These are phyloP conservation scores for Croton laevigatus DNA, from an alignment of 441 rosid genomes.

Conservation along the genomic window DNA sequence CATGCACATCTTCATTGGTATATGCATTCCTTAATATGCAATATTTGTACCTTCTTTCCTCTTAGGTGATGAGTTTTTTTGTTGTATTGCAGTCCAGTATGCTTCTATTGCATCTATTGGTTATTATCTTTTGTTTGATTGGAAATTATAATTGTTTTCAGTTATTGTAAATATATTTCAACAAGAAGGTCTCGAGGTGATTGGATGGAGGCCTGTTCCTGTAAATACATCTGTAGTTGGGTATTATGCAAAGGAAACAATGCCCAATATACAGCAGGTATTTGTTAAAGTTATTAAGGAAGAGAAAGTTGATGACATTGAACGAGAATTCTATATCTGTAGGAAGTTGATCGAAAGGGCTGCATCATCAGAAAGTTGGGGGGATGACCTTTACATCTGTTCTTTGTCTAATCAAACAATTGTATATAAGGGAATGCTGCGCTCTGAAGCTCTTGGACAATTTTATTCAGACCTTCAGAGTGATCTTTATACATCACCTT, in stretches of 20 bases:
- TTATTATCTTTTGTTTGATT: conserved; percentile 21
- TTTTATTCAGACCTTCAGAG: conserved; percentile 85
- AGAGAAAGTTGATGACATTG: conserved; percentile 82
- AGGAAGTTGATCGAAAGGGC: conserved; percentile 83
- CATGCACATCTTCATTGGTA: background rate
- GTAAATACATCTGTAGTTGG: conserved; percentile 86
- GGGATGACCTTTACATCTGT: conserved; percentile 85
- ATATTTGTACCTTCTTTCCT: background rate
- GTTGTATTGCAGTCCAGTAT: background rate
- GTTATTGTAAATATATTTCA: conserved; percentile 72
- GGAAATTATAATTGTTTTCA: conserved; percentile 33
- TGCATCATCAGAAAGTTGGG: conserved; percentile 70
- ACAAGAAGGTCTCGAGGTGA: conserved; percentile 96
- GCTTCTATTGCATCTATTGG: background rate
- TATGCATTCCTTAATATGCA: conserved; percentile 1
- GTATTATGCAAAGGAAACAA: conserved; percentile 85
- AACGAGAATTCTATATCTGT: conserved; percentile 92
- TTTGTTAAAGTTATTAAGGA: conserved; percentile 84
- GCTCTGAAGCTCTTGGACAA: conserved; percentile 90
- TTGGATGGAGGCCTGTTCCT: conserved; percentile 99
- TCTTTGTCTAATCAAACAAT: conserved; percentile 97
- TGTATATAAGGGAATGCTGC: conserved; percentile 99
- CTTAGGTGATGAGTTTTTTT: background rate
- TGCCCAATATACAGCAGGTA: conserved; percentile 95
- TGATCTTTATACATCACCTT: conserved; percentile 72